Percentiles rank a stretch among this genome's conserved stretches.
phyloP scores from a whole-genome alignment of 2,329 filamentous ascomycete species.

The Trichoderma sp. region DNA sequence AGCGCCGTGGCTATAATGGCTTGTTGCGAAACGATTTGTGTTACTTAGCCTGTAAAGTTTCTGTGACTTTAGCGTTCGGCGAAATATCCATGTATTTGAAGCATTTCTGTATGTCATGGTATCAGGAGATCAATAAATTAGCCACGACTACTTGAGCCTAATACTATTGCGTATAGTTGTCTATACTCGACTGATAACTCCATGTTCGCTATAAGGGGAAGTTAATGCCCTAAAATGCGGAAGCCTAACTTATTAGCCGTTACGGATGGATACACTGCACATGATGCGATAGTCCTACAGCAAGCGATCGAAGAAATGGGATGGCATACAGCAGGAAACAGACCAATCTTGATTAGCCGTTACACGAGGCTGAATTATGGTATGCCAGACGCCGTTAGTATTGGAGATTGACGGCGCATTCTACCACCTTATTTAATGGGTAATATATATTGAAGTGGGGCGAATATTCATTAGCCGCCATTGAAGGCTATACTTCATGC shows the following conservation, averaged over 20 bases:
- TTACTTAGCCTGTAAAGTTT: background rate
- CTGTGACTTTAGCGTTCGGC: background rate
- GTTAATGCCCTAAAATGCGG: background rate
- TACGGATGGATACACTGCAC: background rate
- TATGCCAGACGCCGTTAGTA: background rate
- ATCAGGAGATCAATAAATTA: background rate
- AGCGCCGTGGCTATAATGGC: no score
- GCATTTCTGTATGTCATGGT: background rate
- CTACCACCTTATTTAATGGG: slow-evolving; percentile 17
- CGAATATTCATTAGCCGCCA: slow-evolving; percentile 20
- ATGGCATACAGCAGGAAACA: background rate
- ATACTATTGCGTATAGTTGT: background rate
- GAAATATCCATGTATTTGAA: background rate
- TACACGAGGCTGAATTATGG: background rate
- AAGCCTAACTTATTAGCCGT: background rate
- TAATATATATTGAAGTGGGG: slow-evolving; percentile 9
- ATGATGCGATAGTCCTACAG: background rate
- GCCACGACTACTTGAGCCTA: background rate
- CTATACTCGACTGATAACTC: background rate
- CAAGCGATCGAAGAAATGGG: background rate
- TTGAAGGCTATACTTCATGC: slow-evolving; percentile 10
- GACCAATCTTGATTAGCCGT: slow-evolving; percentile 8
- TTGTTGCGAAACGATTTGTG: background rate
- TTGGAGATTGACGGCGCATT: background rate
- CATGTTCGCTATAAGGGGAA: background rate